A percentile compares a stretch with the other conserved stretches of the same genome.
Conservation (phyloP, 345 rosid genomes). For the Eucalyptus marginata region DNA sequence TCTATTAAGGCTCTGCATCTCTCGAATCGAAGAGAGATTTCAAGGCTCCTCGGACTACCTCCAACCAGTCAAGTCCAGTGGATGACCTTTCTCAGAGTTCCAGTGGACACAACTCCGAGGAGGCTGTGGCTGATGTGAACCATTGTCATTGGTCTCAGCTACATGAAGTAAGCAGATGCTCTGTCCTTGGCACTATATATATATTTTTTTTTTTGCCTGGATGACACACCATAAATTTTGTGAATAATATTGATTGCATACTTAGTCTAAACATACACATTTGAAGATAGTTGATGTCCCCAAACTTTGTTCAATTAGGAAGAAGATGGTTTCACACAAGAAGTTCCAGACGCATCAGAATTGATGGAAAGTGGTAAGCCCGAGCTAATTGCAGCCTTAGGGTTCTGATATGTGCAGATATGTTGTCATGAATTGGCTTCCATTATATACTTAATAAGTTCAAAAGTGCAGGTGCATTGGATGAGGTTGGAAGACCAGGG, state of each 20-base stretch:
- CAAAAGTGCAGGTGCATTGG: conserved; percentile 1
- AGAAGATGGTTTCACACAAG: conserved; percentile 11
- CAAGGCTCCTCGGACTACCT: conserved; percentile 51
- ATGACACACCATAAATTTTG: not conserved
- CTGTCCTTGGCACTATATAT: not conserved
- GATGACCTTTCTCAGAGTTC: conserved; percentile 21
- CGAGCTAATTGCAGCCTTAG: not conserved
- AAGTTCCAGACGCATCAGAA: conserved; percentile 5
- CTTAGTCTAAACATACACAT: not conserved
- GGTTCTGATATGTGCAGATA: not conserved
- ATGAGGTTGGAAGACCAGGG: conserved; percentile 1
- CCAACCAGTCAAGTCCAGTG: conserved; percentile 21
- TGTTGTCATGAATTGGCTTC: not conserved
- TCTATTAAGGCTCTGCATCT: conserved; percentile 62
- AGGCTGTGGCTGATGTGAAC: conserved; percentile 17
- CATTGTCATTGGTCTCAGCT: conserved; percentile 1
- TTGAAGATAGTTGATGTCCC: not conserved
- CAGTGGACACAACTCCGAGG: not conserved
- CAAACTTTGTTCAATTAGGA: conserved; percentile 19
- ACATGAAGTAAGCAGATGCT: not conserved
- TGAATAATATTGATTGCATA: not conserved
- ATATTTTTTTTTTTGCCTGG: too few species aligned
- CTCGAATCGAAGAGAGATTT: conserved; percentile 73
- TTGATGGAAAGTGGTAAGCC: conserved; percentile 21
- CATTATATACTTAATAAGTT: not conserved